Conservation (phyloP, 2,329 filamentous ascomycete genomes). For the Sclerotinia sclerotiorum region DNA sequence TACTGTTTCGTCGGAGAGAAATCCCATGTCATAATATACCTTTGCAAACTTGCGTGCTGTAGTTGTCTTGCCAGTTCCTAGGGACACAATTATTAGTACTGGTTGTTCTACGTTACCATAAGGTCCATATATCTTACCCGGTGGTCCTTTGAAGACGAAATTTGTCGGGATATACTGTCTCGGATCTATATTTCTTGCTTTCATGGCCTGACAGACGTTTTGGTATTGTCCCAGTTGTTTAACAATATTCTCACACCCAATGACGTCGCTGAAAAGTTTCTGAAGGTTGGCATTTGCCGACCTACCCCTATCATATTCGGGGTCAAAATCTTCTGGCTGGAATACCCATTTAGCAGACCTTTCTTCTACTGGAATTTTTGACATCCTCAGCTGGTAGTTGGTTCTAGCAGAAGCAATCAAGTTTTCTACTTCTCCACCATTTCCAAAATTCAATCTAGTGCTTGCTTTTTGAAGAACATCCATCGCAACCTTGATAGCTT, state of each 20-base stretch:
- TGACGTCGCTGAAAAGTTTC: constrained; percentile 49
- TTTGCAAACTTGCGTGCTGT: constrained; percentile 72
- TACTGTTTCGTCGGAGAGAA: constrained; percentile 59
- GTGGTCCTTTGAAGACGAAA: constrained; percentile 55
- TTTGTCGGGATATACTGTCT: constrained; percentile 53
- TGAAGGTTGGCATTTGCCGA: constrained; percentile 44
- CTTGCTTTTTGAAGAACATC: constrained; percentile 60
- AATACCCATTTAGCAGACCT: constrained; percentile 27
- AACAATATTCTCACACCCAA: constrained; percentile 53
- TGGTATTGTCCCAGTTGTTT: constrained; percentile 50
- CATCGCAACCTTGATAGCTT: constrained; percentile 51
- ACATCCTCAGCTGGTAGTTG: constrained; percentile 46
- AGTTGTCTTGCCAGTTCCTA: constrained; percentile 67
- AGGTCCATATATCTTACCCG: constrained; percentile 28
- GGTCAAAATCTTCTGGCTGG: constrained; percentile 49
- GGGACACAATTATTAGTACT: not conserved
- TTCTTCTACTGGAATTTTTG: constrained; percentile 32
- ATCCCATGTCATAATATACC: constrained; percentile 71
- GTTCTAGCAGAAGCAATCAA: constrained; percentile 52
- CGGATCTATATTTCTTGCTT: constrained; percentile 48
- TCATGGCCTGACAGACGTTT: constrained; percentile 46
- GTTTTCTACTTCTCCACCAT: constrained; percentile 71
- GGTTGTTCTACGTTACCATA: too few relatives aligned
- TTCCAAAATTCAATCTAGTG: constrained; percentile 65
- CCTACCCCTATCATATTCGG: constrained; percentile 48